These are phyloP conservation scores for Irineochytrium annulatum DNA, from an alignment of 192 early-diverging fungal species.

Conservation along the genomic window DNA sequence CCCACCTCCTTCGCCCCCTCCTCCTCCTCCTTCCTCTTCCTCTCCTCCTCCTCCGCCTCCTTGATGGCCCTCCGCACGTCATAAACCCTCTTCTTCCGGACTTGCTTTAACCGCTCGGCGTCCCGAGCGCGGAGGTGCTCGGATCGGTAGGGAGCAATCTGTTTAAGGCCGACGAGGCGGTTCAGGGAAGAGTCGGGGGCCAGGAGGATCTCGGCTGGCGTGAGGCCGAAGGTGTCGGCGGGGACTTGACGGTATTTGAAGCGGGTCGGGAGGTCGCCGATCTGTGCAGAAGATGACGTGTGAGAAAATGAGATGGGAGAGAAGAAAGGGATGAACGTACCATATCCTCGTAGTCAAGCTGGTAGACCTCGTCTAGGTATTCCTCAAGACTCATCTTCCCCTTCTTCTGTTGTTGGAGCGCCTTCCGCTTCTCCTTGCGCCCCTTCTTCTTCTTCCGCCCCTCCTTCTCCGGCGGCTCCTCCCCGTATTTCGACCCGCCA, in stretches of 20 bases:
- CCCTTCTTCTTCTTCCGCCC: conserved; percentile 38
- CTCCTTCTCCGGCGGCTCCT: conserved; percentile 16
- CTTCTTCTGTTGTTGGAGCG: conserved; percentile 18
- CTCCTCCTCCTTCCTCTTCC: conserved; percentile 21
- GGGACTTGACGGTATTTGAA: conserved; percentile 92
- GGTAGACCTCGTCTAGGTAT: conserved; percentile 87
- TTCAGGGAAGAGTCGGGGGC: conserved; percentile 89
- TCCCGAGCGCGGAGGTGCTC: conserved; percentile 21
- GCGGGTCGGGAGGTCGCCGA: conserved; percentile 78
- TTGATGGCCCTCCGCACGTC: conserved; percentile 38
- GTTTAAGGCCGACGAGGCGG: conserved; percentile 79
- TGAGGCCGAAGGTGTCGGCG: conserved; percentile 71
- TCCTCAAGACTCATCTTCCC: conserved; percentile 44
- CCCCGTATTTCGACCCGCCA: conserved; percentile 57
- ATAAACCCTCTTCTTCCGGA: conserved; percentile 35
- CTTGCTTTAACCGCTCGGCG: conserved; percentile 18
- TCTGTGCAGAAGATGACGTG: conserved; percentile 23
- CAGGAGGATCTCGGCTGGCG: conserved; percentile 79
- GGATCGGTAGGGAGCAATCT: conserved; percentile 72
- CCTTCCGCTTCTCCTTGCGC: conserved; percentile 36
- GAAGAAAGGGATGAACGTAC: conserved; percentile 28
- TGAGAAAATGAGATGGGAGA: conserved; percentile 5
- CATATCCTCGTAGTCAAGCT: conserved; percentile 91
- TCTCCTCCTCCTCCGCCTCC: conserved; percentile 24
- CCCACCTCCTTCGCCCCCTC: conserved; percentile 13